Evolutionary conservation across 192 early-diverging fungal genomes (phyloP), one percentile per base, ranked within the genome.

Genomic region (Chytriomyces sp.): DNA sequence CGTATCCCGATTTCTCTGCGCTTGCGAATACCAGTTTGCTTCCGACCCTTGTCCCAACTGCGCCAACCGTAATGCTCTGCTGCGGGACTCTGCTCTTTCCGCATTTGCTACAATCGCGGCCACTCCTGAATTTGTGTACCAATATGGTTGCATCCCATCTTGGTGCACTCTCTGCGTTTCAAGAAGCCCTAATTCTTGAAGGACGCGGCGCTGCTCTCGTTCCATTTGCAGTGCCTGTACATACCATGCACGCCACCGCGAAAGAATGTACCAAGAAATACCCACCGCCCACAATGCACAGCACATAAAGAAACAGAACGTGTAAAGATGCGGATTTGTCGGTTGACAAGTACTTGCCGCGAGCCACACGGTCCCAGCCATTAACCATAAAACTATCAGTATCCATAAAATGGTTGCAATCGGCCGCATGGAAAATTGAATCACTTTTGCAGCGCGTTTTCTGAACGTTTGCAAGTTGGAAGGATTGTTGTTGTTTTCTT

Each of bases 311-410:
- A 73, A 73, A 6, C 10, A 24, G 45, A 61, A 62, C 11, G 24
- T 20, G 45, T 45, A 73, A 35, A 73, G 71, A 10, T 60, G 26
- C 11, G 71, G 71, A 23, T 73, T 73, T 45, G 71, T 62, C 13
- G 35, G 16, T 73, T 20, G 11, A 60, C 71, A 73, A 0, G 53
- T 20, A 7, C 59, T 44, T 10, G 59, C 28, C 3, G 60, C 24
- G 1, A 73, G 45, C 71, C 71, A 73, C 16, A 73, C 71, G 16
- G 71, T 62, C 16, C 71, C 71, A 1, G 71, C 71, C 43, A 73
- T 62, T 9, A 61, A 18, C 71, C 71, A 73, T 2, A 73, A 45
- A 7, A n/a, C 26, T 24, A 73, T 73, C 43, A 73, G 26, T 0
- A 62, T 73, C 71, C 71, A 73, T 9, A 73, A 60, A 35, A 73